These are phyloP conservation scores for Daldinia grandis DNA, from an alignment of 495 filamentous ascomycete species.

Conservation along the genomic window DNA sequence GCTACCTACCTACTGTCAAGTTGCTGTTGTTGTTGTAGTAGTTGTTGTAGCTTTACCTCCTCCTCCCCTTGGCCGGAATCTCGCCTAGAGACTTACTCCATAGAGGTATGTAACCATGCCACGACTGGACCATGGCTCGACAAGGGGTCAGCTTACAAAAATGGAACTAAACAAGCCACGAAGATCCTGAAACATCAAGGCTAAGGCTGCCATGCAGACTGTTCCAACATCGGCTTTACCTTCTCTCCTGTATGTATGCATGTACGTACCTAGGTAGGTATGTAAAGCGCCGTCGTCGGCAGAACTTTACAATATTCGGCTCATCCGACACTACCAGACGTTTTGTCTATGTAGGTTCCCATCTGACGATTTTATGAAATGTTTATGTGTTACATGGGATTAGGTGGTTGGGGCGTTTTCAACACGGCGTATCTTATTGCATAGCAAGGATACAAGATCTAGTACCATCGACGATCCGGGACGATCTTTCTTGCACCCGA, in stretches of 20 bases:
- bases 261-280: too few species aligned
- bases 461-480: slow-evolving; percentile 18
- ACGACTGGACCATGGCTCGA: background rate
- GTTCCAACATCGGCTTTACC: too few species aligned
- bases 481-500: slow-evolving; percentile 7
- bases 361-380: too few species aligned
- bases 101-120: slow-evolving; percentile 3
- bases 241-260: too few species aligned
- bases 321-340: too few species aligned
- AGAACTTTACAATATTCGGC: too few species aligned
- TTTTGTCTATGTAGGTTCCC: too few species aligned
- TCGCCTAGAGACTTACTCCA: background rate
- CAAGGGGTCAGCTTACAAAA: slow-evolving; percentile 16
- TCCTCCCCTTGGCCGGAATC: background rate
- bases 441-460: slow-evolving; percentile 13
- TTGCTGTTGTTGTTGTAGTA: background rate
- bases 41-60: background rate
- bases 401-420: too few species aligned
- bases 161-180: slow-evolving; percentile 12
- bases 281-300: background rate
- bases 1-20: slow-evolving; percentile 6
- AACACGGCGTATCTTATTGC: background rate
- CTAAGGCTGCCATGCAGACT: too few species aligned
- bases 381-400: too few species aligned
- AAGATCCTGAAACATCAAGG: slow-evolving; percentile 12